Conservation (phyloP, 352 stramenopile genomes). For the Achlya hypogyna region DNA sequence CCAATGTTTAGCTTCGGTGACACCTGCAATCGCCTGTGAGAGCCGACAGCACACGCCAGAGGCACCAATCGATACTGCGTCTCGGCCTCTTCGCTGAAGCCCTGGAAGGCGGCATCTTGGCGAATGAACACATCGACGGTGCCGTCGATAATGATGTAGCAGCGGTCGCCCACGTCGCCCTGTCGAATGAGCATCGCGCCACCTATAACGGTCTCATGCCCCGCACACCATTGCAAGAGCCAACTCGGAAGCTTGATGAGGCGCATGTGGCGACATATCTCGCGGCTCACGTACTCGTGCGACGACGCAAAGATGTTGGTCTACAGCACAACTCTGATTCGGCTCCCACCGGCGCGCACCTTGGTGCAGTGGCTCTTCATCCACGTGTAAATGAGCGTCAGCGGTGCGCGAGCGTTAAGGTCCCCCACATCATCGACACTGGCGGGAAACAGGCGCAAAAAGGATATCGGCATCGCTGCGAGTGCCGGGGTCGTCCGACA, state of each 20-base stretch:
- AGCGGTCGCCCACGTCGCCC: conserved; percentile 58
- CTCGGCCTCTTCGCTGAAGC: not conserved
- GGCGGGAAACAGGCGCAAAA: not conserved
- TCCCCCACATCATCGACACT: too few relatives aligned
- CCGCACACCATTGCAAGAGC: not conserved
- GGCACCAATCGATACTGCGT: not conserved
- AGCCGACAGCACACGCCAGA: not conserved
- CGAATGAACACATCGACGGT: conserved; percentile 57
- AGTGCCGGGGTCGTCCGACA: conserved; percentile 37
- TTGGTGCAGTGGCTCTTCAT: conserved; percentile 76
- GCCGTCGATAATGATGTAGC: conserved; percentile 71
- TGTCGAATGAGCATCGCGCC: conserved; percentile 50
- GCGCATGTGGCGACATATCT: conserved; percentile 71
- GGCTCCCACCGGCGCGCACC: conserved; percentile 15
- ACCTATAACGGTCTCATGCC: not conserved
- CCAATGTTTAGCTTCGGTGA: conserved; percentile 33
- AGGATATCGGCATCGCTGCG: conserved; percentile 48
- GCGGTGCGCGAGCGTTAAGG: conserved; percentile 13
- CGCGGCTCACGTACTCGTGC: conserved; percentile 63
- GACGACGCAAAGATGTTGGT: conserved; percentile 73
- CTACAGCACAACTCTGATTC: conserved; percentile 7
- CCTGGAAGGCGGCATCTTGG: not conserved
- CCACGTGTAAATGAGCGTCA: conserved; percentile 65
- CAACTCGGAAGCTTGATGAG: conserved; percentile 39
- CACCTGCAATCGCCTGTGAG: not conserved